Evolutionary conservation across 805 yeast genomes (phyloP).

Genomic region (Brettanomyces bruxellensis): DNA sequence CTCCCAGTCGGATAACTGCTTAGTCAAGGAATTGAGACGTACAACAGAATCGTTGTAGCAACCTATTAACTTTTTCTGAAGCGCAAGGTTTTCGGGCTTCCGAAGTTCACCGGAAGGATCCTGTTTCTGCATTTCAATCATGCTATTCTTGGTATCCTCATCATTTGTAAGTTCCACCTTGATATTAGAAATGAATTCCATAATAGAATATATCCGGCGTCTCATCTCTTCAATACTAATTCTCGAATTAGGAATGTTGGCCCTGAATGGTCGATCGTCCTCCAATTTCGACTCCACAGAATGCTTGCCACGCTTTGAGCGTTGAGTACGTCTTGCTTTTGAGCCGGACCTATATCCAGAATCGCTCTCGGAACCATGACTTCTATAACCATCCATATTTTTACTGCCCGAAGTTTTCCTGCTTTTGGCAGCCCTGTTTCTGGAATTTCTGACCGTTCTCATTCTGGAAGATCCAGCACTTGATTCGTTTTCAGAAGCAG

Average conservation of each 20-base stretch:
- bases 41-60: slow-evolving; percentile 51
- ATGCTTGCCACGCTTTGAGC: background rate
- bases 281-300: slow-evolving; percentile 30
- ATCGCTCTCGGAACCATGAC: background rate
- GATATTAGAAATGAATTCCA: slow-evolving; percentile 84
- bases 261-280: slow-evolving; percentile 66
- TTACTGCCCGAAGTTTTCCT: background rate
- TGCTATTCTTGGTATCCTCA: slow-evolving; percentile 40
- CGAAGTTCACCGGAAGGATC: slow-evolving; percentile 17
- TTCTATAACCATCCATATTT: slow-evolving; percentile 13
- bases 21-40: slow-evolving; percentile 66
- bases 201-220: slow-evolving; percentile 77
- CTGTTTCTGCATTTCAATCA: slow-evolving; percentile 20
- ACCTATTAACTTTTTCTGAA: slow-evolving; percentile 33
- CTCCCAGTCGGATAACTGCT: slow-evolving; percentile 72
- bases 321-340: background rate
- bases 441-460: background rate
- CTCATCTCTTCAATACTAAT: slow-evolving; percentile 77
- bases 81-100: slow-evolving; percentile 15
- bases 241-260: slow-evolving; percentile 72
- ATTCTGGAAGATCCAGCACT: background rate
- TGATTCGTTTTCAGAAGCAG: background rate
- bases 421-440: background rate
- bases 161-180: slow-evolving; percentile 77
- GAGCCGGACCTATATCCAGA: slow-evolving; percentile 4